phyloP scores from a whole-genome alignment of 805 yeast species.

The Wickerhamiella dianesei region DNA sequence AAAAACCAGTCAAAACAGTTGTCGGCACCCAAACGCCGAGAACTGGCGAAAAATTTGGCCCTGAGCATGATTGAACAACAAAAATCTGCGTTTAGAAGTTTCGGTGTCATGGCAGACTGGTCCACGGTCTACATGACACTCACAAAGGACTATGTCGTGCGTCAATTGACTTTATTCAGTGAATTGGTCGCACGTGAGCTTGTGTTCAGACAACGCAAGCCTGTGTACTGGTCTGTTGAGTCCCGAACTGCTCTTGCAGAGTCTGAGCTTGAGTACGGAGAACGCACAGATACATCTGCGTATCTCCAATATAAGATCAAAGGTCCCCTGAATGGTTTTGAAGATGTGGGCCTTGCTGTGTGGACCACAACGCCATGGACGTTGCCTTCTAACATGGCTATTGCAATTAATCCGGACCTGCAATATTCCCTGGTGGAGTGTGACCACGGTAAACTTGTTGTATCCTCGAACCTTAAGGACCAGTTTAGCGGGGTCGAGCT shows the following conservation, averaged over 20 bases:
- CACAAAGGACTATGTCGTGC: slow-evolving; percentile 52
- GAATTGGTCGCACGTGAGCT: slow-evolving; percentile 50
- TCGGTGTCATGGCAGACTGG: slow-evolving; percentile 81
- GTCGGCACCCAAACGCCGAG: slow-evolving; percentile 37
- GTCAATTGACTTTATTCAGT: slow-evolving; percentile 61
- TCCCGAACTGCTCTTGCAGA: slow-evolving; percentile 92
- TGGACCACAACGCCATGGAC: slow-evolving; percentile 99
- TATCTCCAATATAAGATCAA: slow-evolving; percentile 11
- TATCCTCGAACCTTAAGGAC: slow-evolving; percentile 39
- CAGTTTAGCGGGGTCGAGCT: slow-evolving; percentile 22
- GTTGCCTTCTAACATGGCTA: slow-evolving; percentile 71
- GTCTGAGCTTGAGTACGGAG: slow-evolving; percentile 83
- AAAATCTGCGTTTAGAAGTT: slow-evolving; percentile 44
- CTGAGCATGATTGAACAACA: slow-evolving; percentile 51
- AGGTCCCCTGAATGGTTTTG: background rate
- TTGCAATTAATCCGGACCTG: slow-evolving; percentile 50
- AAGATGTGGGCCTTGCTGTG: slow-evolving; percentile 27
- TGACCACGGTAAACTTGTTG: slow-evolving; percentile 35
- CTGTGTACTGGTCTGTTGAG: slow-evolving; percentile 96
- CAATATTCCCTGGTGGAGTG: slow-evolving; percentile 40
- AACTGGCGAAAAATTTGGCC: slow-evolving; percentile 60
- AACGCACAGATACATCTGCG: slow-evolving; percentile 26
- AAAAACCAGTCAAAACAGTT: slow-evolving; percentile 28
- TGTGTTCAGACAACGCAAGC: slow-evolving; percentile 74
- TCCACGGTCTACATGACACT: slow-evolving; percentile 54